Conservation (phyloP, 495 filamentous ascomycete species). For the Rostrohypoxylon terebratum region DNA sequence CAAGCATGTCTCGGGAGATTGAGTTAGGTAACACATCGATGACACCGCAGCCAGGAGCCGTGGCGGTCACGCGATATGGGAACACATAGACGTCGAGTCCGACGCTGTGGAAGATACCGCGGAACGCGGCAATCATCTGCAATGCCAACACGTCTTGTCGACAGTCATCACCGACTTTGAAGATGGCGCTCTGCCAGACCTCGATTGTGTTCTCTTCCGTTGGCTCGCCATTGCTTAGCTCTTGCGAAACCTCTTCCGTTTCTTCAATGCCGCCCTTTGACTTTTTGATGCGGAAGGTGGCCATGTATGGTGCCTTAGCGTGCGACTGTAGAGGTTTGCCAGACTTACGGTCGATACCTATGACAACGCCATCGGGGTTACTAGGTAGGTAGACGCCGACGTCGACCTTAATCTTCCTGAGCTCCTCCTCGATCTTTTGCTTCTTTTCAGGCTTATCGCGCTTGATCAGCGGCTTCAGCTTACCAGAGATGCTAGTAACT, state of each 20-base stretch:
- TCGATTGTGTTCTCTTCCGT: conserved; percentile 73
- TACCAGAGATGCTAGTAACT: conserved; percentile 94
- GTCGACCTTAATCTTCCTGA: conserved; percentile 95
- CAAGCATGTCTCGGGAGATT: conserved; percentile 98
- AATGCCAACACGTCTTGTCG: conserved; percentile 96
- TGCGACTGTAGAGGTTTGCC: conserved; percentile 97
- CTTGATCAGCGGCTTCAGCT: conserved; percentile 93
- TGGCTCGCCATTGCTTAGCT: conserved; percentile 49
- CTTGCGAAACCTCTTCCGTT: conserved; percentile 58
- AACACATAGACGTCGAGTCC: conserved; percentile 97
- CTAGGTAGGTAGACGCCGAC: conserved; percentile 97
- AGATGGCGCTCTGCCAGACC: conserved; percentile 98
- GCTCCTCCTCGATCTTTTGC: conserved; percentile 97
- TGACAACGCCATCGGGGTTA: conserved; percentile 95
- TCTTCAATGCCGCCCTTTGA: conserved; percentile 65
- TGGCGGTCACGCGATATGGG: conserved; percentile 98
- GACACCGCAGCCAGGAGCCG: conserved; percentile 96
- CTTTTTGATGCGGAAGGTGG: conserved; percentile 95
- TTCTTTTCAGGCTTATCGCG: conserved; percentile 96
- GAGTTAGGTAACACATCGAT: conserved; percentile 98
- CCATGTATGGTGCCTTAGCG: conserved; percentile 98
- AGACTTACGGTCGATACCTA: conserved; percentile 97
- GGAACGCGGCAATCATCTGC: conserved; percentile 97
- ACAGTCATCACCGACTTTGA: conserved; percentile 99
- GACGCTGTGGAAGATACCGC: conserved; percentile 92